Conservation (phyloP, 164 flowering plant genomes). For the Aristolochia fimbriata region DNA sequence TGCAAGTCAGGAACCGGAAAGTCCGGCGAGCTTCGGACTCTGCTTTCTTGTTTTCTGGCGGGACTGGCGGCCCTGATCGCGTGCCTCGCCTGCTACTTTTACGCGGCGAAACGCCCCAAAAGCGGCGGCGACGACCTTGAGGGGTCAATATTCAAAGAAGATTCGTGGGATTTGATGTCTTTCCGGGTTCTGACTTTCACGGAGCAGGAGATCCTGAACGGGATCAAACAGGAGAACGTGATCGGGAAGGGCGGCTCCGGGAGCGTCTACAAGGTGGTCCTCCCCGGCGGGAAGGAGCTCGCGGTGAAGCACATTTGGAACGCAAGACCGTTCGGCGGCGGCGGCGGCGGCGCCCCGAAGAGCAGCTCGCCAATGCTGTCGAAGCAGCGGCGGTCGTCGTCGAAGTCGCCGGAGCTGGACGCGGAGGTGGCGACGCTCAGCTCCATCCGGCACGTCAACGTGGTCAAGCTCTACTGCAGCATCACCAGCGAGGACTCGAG, state of each 20-base stretch:
- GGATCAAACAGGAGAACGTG: constrained; percentile 54
- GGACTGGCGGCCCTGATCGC: constrained; percentile 20
- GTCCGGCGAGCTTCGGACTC: constrained; percentile 20
- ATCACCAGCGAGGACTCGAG: constrained; percentile 59
- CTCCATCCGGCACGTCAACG: constrained; percentile 62
- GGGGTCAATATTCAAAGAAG: constrained; percentile 18
- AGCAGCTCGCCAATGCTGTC: constrained; percentile 18
- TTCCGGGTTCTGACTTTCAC: constrained; percentile 56
- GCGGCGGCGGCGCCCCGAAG: neutral
- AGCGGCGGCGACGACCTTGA: constrained; percentile 16
- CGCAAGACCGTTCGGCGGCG: constrained; percentile 1
- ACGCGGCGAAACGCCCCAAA: constrained; percentile 26
- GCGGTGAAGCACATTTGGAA: constrained; percentile 77
- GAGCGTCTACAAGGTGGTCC: constrained; percentile 43
- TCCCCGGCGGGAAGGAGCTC: constrained; percentile 35
- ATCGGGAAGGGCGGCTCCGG: constrained; percentile 90
- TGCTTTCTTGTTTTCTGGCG: constrained; percentile 30
- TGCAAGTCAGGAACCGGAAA: constrained; percentile 30
- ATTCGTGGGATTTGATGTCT: constrained; percentile 79
- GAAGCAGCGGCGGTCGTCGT: neutral
- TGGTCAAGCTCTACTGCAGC: constrained; percentile 71
- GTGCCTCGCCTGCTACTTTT: constrained; percentile 22
- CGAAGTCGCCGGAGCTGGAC: constrained; percentile 36
- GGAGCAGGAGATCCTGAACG: constrained; percentile 60
- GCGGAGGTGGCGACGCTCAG: constrained; percentile 70